Percentiles rank a stretch among this genome's conserved stretches.
phyloP scores from a whole-genome alignment of 129 eudicot genomes.

The Arctium minus region DNA sequence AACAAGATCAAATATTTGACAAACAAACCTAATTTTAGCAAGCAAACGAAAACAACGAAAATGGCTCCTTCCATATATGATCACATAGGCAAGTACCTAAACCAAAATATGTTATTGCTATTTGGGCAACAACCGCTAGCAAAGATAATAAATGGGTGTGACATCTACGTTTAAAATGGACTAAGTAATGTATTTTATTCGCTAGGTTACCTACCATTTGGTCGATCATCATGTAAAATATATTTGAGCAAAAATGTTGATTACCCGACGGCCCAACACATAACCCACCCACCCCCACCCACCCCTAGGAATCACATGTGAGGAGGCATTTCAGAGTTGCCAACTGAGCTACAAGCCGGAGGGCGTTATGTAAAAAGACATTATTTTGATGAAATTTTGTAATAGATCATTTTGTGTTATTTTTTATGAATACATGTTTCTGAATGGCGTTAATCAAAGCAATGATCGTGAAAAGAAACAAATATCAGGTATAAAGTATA shows the following conservation, averaged over 20 bases:
- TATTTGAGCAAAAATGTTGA: no score
- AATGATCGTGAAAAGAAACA: neutral
- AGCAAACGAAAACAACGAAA: slow-evolving; percentile 19
- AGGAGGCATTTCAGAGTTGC: neutral
- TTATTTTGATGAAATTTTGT: neutral
- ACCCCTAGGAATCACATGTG: no score
- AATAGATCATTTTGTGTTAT: no score
- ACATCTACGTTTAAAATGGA: neutral
- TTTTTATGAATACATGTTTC: neutral
- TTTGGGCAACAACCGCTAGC: neutral
- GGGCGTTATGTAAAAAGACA: neutral
- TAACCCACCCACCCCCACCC: no score
- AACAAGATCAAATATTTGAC: slow-evolving; percentile 16
- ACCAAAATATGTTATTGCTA: neutral
- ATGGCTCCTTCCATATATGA: slow-evolving; percentile 5
- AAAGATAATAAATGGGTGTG: neutral
- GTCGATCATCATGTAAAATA: neutral
- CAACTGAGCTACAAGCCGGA: neutral
- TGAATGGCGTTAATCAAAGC: neutral
- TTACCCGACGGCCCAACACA: no score
- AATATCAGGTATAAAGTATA: neutral
- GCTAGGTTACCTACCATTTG: neutral
- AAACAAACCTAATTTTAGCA: slow-evolving; percentile 15
- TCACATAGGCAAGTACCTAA: slow-evolving; percentile 11
- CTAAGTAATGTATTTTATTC: neutral